phyloP scores from a whole-genome alignment of 805 yeast species.

The Zygosaccharomyces rouxii region DNA sequence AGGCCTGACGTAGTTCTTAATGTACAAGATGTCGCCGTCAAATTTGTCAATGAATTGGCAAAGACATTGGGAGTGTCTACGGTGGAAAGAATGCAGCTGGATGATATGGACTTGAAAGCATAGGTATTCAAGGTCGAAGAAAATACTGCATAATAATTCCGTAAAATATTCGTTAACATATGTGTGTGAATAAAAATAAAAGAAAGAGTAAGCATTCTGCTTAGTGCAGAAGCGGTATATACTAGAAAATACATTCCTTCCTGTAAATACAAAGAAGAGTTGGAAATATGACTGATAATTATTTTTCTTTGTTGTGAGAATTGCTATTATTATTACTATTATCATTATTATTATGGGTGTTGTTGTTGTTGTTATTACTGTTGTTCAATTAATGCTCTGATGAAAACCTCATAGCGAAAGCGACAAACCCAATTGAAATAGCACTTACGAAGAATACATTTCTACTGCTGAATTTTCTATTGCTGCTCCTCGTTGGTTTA shows the following conservation, averaged over 20 bases:
- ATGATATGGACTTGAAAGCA: conserved; percentile 26
- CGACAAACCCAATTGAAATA: conserved; percentile 17
- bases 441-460: conserved; percentile 15
- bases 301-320: neutral
- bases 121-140: neutral
- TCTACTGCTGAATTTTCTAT: conserved; percentile 10
- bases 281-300: neutral
- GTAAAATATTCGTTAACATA: conserved; percentile 2
- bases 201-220: neutral
- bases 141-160: neutral
- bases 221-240: neutral
- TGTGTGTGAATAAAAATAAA: neutral
- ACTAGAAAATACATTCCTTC: conserved; percentile 4
- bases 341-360: neutral
- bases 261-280: conserved; percentile 4
- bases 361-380: neutral
- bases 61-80: conserved; percentile 36
- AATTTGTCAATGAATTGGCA: conserved; percentile 45
- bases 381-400: conserved; percentile 11
- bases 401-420: conserved; percentile 18
- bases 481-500: conserved; percentile 5
- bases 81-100: conserved; percentile 37
- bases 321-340: neutral
- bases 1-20: conserved; percentile 23
- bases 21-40: conserved; percentile 40